Percentiles rank a stretch among this genome's conserved stretches.
These are phyloP conservation scores for Pyronema omphalodes DNA, from an alignment of 495 filamentous ascomycete species.

Conservation along the genomic window DNA sequence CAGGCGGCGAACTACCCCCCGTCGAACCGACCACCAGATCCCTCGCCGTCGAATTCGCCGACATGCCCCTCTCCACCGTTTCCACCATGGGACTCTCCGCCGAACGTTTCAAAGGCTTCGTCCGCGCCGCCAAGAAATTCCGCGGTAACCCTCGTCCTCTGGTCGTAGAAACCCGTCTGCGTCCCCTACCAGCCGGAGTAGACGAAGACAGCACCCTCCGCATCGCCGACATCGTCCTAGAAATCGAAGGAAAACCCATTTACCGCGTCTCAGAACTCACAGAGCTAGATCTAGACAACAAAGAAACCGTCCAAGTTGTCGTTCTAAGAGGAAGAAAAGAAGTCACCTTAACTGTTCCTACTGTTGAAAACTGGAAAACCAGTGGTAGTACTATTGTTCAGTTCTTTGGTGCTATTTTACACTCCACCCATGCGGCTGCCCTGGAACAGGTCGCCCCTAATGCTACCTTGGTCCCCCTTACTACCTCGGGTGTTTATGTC, in stretches of 20 bases:
- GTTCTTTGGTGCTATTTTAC: slow-evolving; percentile 24
- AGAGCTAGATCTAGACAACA: slow-evolving; percentile 18
- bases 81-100: slow-evolving; percentile 22
- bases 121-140: slow-evolving; percentile 23
- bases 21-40: slow-evolving; percentile 17
- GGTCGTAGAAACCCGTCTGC: slow-evolving; percentile 22
- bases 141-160: slow-evolving; percentile 22
- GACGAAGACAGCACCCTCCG: slow-evolving; percentile 18
- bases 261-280: slow-evolving; percentile 19
- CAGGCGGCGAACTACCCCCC: background rate
- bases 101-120: slow-evolving; percentile 20
- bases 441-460: slow-evolving; percentile 20
- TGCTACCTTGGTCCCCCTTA: slow-evolving; percentile 15
- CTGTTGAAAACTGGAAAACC: slow-evolving; percentile 15
- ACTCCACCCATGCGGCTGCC: slow-evolving; percentile 21
- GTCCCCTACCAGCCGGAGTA: slow-evolving; percentile 7
- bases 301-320: slow-evolving; percentile 23
- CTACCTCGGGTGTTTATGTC: slow-evolving; percentile 21
- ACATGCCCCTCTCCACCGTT: slow-evolving; percentile 24
- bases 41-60: slow-evolving; percentile 23
- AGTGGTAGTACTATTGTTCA: slow-evolving; percentile 20
- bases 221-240: slow-evolving; percentile 22
- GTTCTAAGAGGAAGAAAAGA: slow-evolving; percentile 22
- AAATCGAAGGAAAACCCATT: slow-evolving; percentile 23
- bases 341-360: slow-evolving; percentile 20